Evolutionary conservation across 176 grass and related monocot species (phyloP).

Genomic region (Rhipidocladum racemiflorum): DNA sequence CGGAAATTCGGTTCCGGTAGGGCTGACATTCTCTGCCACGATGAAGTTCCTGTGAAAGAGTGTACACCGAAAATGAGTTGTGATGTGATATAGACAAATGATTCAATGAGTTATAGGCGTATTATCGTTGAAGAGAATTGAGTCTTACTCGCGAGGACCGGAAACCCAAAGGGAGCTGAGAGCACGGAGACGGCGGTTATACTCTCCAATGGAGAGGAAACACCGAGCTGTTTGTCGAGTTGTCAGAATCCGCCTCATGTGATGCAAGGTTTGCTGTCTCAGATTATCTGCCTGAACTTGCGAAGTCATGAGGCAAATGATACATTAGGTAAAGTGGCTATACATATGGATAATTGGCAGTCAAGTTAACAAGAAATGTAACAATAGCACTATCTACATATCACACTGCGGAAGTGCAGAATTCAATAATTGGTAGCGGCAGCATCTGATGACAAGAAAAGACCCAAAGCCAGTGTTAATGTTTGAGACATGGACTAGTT

Average conservation of each 20-base stretch:
- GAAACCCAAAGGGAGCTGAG: slow-evolving; percentile 91
- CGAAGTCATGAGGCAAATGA: background rate
- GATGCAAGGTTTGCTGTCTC: slow-evolving; percentile 79
- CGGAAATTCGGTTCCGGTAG: slow-evolving; percentile 49
- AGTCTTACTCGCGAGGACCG: slow-evolving; percentile 67
- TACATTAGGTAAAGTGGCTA: background rate
- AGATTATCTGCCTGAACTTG: slow-evolving; percentile 77
- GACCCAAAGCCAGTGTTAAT: background rate
- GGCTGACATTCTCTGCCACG: slow-evolving; percentile 38
- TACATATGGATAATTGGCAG: background rate
- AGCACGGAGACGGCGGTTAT: slow-evolving; percentile 70
- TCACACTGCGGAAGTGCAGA: background rate
- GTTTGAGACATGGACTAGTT: slow-evolving; percentile 13
- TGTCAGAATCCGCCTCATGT: slow-evolving; percentile 66
- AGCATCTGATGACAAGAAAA: slow-evolving; percentile 6
- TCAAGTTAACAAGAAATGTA: background rate
- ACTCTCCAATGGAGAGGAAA: slow-evolving; percentile 81
- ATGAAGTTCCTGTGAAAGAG: slow-evolving; percentile 30
- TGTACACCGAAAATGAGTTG: background rate
- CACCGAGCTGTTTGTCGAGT: slow-evolving; percentile 64
- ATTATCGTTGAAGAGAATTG: background rate
- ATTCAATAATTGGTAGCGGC: slow-evolving; percentile 18
- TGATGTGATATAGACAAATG: background rate
- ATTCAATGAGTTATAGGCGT: background rate
- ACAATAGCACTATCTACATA: background rate